Evolutionary conservation across 768 basidiomycete species (phyloP).

Genomic region (Calvatia gigantea): DNA sequence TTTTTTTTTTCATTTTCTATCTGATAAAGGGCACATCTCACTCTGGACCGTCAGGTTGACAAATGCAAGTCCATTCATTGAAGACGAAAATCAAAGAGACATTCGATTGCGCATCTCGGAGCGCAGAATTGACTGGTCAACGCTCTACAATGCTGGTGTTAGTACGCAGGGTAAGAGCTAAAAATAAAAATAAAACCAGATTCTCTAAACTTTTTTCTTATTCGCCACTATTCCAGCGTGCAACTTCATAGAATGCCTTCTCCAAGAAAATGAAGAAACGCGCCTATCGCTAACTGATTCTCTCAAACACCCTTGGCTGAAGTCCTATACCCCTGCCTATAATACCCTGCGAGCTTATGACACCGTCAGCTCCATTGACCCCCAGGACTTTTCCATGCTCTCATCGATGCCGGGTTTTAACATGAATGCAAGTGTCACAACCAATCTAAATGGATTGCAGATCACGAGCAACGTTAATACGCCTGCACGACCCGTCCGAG

Average conservation of each 20-base stretch:
- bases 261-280: slow-evolving; percentile 55
- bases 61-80: slow-evolving; percentile 75
- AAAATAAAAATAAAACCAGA: not conserved
- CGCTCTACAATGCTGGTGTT: slow-evolving; percentile 36
- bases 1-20: slow-evolving; percentile 9
- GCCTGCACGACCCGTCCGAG: slow-evolving; percentile 30
- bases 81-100: slow-evolving; percentile 59
- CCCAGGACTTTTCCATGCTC: slow-evolving; percentile 12
- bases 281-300: slow-evolving; percentile 76
- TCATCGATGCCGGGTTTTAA: slow-evolving; percentile 8
- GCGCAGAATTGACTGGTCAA: slow-evolving; percentile 61
- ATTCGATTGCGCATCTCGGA: slow-evolving; percentile 57
- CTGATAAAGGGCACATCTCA: slow-evolving; percentile 5
- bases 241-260: slow-evolving; percentile 64
- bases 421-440: slow-evolving; percentile 22
- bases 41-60: slow-evolving; percentile 72
- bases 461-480: slow-evolving; percentile 20
- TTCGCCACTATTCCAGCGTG: slow-evolving; percentile 36
- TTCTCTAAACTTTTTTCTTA: not conserved
- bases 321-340: slow-evolving; percentile 25
- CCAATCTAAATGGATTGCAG: slow-evolving; percentile 24
- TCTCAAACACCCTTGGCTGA: slow-evolving; percentile 76
- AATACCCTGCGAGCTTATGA: slow-evolving; percentile 2
- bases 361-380: slow-evolving; percentile 9
- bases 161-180: slow-evolving; percentile 46